Conservation (phyloP, 495 filamentous ascomycete species). For the Penicillium odoratum region DNA sequence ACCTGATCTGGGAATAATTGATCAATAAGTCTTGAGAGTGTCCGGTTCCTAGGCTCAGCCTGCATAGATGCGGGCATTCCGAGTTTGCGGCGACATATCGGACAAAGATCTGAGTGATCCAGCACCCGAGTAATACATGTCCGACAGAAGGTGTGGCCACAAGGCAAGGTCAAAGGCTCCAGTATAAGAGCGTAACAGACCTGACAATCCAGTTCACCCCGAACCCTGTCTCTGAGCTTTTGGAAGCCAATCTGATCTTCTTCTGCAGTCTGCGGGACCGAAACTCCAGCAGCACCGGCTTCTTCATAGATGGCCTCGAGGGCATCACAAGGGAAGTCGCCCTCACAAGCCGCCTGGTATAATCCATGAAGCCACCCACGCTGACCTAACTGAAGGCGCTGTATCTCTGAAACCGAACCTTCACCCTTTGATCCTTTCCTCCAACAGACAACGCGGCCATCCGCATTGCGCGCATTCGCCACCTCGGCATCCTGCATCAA, state of each 20-base stretch:
- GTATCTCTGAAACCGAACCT: background rate
- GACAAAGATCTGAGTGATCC: slow-evolving; percentile 75
- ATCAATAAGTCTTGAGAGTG: slow-evolving; percentile 58
- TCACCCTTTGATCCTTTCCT: slow-evolving; percentile 22
- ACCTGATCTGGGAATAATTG: slow-evolving; percentile 67
- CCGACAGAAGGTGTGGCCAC: slow-evolving; percentile 88
- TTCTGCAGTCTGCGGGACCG: slow-evolving; percentile 42
- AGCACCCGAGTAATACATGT: slow-evolving; percentile 71
- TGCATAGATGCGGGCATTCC: slow-evolving; percentile 58
- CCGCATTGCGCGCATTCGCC: slow-evolving; percentile 34
- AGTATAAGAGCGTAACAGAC: slow-evolving; percentile 79
- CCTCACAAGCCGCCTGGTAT: slow-evolving; percentile 32
- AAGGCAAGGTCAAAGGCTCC: slow-evolving; percentile 79
- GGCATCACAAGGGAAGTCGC: slow-evolving; percentile 33
- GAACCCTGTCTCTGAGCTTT: slow-evolving; percentile 57
- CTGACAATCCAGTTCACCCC: slow-evolving; percentile 79
- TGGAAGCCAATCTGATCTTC: slow-evolving; percentile 55
- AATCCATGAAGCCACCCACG: slow-evolving; percentile 28
- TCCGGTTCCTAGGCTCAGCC: slow-evolving; percentile 60
- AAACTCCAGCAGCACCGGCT: slow-evolving; percentile 15
- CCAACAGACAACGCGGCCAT: slow-evolving; percentile 45
- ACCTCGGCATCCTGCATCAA: slow-evolving; percentile 22
- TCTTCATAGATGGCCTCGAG: slow-evolving; percentile 55
- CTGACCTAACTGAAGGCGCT: slow-evolving; percentile 18
- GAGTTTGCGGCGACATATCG: slow-evolving; percentile 70